Evolutionary conservation across 768 basidiomycete genomes (phyloP), one percentile per base, ranked within the genome.

Genomic region (Suillus luteus): DNA sequence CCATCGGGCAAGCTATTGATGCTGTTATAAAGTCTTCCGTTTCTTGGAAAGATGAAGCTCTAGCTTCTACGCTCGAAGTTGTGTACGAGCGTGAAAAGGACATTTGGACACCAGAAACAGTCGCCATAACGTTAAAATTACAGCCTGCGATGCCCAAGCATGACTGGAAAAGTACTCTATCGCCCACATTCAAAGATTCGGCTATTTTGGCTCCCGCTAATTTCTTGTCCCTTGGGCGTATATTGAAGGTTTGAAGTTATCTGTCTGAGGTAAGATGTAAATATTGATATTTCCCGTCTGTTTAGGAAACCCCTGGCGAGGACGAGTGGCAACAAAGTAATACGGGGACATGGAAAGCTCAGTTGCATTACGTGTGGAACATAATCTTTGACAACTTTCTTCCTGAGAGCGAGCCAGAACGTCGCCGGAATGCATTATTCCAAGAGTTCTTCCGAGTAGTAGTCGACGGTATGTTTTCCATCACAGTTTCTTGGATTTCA

Each of bases 341-440:
- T 12, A 76, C 82, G 41, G 85, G 85, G 41, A 75, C 84, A 15
- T 94, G 95, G 95, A 96, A 92, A 73, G 89, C 95, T 62, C 89
- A 95, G 71, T 81, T 96, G 49, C 96, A 97, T 73, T 95, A 93
- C 73, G 92, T 89, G 27, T 99, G 96, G 96, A 86, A 88, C 65
- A 78, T 88, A 63, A 84, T 99, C 55, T 78, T 98, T 40, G 90
- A 95, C 66, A 82, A 82, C 55, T 85, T 94, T 59, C 83, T 96
- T 61, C 83, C 86, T 14, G 75, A 76, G 22, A 74, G 81, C 1
- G 76, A 78, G 65, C 74, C 78, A 38, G 66, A 70, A 55, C 70
- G 71, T 17, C 63, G 27, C 40, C 62, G 68, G 5, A 85, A 82
- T 68, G 86, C 88, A 5, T 85, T 89, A 6, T 93, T 97, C 75